Conservation (phyloP, 192 early-diverging fungal species). For the Linnemannia elongata region DNA sequence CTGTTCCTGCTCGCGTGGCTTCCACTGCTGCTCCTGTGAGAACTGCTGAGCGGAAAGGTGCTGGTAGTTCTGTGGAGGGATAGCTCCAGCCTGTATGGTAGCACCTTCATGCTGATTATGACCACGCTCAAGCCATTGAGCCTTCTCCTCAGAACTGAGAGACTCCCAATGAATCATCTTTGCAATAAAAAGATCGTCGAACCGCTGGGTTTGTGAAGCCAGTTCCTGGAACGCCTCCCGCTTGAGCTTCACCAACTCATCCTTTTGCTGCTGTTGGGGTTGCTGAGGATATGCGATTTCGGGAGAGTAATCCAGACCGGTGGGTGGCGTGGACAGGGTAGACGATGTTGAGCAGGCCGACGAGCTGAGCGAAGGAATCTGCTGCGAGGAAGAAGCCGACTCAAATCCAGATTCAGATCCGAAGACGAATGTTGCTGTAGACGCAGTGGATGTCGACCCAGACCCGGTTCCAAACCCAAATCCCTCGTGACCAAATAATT, state of each 20-base stretch:
- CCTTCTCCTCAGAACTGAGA: slow-evolving; percentile 30
- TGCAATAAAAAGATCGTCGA: slow-evolving; percentile 46
- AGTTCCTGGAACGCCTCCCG: slow-evolving; percentile 48
- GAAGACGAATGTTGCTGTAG: slow-evolving; percentile 5
- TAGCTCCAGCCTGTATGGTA: not conserved
- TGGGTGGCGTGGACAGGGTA: not conserved
- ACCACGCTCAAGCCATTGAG: slow-evolving; percentile 39
- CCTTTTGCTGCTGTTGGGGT: not conserved
- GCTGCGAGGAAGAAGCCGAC: not conserved
- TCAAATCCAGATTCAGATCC: slow-evolving; percentile 11
- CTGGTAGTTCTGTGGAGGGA: not conserved
- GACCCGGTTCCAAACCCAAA: not conserved
- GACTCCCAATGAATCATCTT: slow-evolving; percentile 53
- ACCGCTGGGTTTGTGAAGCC: slow-evolving; percentile 42
- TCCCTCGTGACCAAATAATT: not conserved
- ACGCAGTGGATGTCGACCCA: not conserved
- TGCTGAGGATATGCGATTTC: not conserved
- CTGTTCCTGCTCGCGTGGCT: not conserved
- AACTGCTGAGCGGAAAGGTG: not conserved
- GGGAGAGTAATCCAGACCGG: not conserved
- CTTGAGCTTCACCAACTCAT: slow-evolving; percentile 36
- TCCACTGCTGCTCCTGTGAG: not conserved
- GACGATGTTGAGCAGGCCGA: not conserved
- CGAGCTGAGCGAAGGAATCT: not conserved
- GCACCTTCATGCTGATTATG: not conserved